phyloP scores from a whole-genome alignment of 192 early-diverging fungal genomes.

The Mortierella claussenii region DNA sequence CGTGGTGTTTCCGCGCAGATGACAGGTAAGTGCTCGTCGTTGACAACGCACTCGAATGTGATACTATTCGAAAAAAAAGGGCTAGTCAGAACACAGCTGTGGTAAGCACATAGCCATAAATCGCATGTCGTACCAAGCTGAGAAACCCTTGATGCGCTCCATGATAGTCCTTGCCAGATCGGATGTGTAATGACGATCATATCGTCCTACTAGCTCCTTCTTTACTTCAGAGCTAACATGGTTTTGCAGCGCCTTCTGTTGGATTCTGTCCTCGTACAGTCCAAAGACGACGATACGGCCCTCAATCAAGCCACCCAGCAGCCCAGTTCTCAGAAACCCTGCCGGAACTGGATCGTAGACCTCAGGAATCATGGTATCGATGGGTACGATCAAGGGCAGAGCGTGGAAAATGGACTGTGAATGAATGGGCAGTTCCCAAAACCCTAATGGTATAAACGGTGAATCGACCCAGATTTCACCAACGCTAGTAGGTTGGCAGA shows the following conservation, averaged over 20 bases:
- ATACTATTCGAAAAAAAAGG: constrained; percentile 38
- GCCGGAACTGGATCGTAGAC: constrained; percentile 56
- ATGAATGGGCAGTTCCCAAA: constrained; percentile 79
- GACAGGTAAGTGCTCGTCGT: constrained; percentile 76
- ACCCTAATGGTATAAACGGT: constrained; percentile 72
- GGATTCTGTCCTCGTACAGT: constrained; percentile 75
- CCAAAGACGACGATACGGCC: constrained; percentile 81
- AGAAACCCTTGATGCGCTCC: constrained; percentile 27
- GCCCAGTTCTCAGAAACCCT: constrained; percentile 77
- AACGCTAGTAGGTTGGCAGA: constrained; percentile 73
- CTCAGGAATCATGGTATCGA: constrained; percentile 49
- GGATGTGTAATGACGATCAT: constrained; percentile 18
- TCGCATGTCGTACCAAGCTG: constrained; percentile 50
- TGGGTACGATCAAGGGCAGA: constrained; percentile 60
- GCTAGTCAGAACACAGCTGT: background rate
- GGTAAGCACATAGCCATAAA: background rate
- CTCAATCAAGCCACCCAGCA: constrained; percentile 73
- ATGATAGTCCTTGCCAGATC: constrained; percentile 42
- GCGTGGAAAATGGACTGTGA: constrained; percentile 77
- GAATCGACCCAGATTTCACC: constrained; percentile 87
- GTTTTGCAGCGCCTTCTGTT: constrained; percentile 11
- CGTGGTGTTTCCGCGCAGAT: constrained; percentile 69
- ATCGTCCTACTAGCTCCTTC: background rate
- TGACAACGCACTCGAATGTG: constrained; percentile 69
- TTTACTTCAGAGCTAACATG: background rate